Base-by-base conservation (phyloP, 2,329 filamentous ascomycete genomes). In the Xylogone sp. region DNA sequence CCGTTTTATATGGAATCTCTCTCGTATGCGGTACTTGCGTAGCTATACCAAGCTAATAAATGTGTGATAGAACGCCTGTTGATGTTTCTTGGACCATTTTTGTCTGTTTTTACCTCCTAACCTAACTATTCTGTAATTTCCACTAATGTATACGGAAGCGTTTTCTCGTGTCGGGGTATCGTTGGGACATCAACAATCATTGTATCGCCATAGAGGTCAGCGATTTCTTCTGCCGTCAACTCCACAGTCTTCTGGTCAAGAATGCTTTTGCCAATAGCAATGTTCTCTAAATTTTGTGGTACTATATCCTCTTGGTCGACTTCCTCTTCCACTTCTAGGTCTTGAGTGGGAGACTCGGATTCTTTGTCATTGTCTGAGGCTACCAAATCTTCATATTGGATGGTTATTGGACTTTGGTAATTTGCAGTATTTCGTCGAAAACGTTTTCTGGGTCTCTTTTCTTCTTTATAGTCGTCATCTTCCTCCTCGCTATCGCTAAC, bases 391-490 rank as follows among this genome's bases (percentile, higher is more conserved):
- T 78, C 79, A 22, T 76, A 73, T 58, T 79, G 72, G 18, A 72
- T 60, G 29, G 56, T 71, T 56, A 83, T 72, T 1, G 81, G 71
- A 55, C 85, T 84, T 49, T 76, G 72, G 62, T 78, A 80, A 58
- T 84, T 83, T 68, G 78, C 79, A 51, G 85, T 82, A 53, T 85
- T 81, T 46, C 79, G 72, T 19, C 62, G 63, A 42, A 91, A 78
- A 16, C 91, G 92, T 59, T 94, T 89, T 34, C 80, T 78, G 42
- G 76, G 75, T 43, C 81, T 81, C 70, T 90, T 81, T 3, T 95
- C 90, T 60, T 96, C 91, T 54, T 96, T 90, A 54, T 94, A 90
- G 54, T 88, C 93, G 42, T 92, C 87, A 54, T n/a, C n/a, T n/a
- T n/a, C n/a, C n/a, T n/a, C n/a, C n/a, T n/a, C n/a, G n/a, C 90